Evolutionary conservation across 1,284 basidiomycete genomes (phyloP).

Genomic region (Xerocomus amazonicus): DNA sequence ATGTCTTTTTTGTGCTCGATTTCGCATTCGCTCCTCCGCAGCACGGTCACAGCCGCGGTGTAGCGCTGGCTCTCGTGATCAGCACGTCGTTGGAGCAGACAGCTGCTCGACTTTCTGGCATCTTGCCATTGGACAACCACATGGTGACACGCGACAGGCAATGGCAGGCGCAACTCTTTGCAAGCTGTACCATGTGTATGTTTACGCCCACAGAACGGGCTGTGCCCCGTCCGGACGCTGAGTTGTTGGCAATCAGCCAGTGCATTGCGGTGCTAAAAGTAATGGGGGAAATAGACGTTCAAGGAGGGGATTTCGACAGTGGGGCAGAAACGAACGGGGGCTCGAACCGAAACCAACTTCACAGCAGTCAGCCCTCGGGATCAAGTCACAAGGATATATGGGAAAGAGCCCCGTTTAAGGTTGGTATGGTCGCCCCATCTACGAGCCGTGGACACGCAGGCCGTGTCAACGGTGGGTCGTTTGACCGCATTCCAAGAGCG

Average conservation of each 20-base stretch:
- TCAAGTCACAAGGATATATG: constrained; percentile 1
- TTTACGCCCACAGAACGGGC: constrained; percentile 34
- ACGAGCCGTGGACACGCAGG: not conserved
- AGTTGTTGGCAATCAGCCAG: constrained; percentile 7
- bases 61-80: constrained; percentile 16
- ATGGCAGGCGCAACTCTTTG: constrained; percentile 60
- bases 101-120: constrained; percentile 43
- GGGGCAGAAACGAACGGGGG: not conserved
- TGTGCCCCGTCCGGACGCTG: constrained; percentile 2
- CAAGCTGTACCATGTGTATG: constrained; percentile 52
- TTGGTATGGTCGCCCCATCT: not conserved
- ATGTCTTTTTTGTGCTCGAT: constrained; percentile 24
- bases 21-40: constrained; percentile 2
- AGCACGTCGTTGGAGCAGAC: constrained; percentile 38
- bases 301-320: not conserved
- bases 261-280: constrained; percentile 18
- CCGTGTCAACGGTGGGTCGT: not conserved
- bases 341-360: not conserved
- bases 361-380: not conserved
- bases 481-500: constrained; percentile 5
- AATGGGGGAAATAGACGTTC: constrained; percentile 12
- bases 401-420: not conserved
- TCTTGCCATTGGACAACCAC: constrained; percentile 46
- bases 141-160: constrained; percentile 43
- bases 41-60: not conserved